These are phyloP conservation scores for Cryptococcus sp. DNA, from an alignment of 1,284 basidiomycete genomes.

Conservation along the genomic window DNA sequence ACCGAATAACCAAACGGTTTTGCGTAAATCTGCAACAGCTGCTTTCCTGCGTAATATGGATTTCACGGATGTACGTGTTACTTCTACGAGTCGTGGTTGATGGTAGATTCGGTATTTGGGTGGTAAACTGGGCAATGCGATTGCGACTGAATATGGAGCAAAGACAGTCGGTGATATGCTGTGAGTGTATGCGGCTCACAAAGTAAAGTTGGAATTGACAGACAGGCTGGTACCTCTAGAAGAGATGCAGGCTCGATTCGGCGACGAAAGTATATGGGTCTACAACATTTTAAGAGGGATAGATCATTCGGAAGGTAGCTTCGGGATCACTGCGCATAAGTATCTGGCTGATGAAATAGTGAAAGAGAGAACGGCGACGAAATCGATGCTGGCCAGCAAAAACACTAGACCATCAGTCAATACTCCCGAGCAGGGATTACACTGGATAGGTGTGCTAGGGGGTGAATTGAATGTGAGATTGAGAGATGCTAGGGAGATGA, in stretches of 20 bases:
- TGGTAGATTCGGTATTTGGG: conserved; percentile 88
- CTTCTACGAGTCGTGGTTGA: conserved; percentile 1
- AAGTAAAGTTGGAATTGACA: background rate
- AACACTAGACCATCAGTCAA: conserved; percentile 76
- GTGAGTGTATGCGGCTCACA: conserved; percentile 50
- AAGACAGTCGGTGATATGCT: conserved; percentile 83
- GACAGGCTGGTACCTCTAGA: conserved; percentile 49
- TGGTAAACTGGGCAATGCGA: conserved; percentile 84
- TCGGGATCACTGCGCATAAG: conserved; percentile 12
- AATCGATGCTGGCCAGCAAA: conserved; percentile 92
- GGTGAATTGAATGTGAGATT: conserved; percentile 83
- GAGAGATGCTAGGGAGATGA: conserved; percentile 69
- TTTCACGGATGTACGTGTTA: conserved; percentile 70
- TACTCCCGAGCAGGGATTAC: conserved; percentile 66
- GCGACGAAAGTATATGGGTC: conserved; percentile 70
- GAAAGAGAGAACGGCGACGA: conserved; percentile 74
- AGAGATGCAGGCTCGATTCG: conserved; percentile 54
- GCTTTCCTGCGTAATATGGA: conserved; percentile 72
- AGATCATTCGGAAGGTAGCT: conserved; percentile 77
- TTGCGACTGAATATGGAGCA: conserved; percentile 81
- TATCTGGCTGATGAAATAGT: conserved; percentile 53
- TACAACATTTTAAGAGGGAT: conserved; percentile 81
- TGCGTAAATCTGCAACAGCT: conserved; percentile 76
- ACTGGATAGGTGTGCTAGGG: conserved; percentile 87
- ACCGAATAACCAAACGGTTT: conserved; percentile 75